These are phyloP conservation scores for Dioscorea dumetorum DNA, from an alignment of 106 monocot genomes.

Conservation along the genomic window DNA sequence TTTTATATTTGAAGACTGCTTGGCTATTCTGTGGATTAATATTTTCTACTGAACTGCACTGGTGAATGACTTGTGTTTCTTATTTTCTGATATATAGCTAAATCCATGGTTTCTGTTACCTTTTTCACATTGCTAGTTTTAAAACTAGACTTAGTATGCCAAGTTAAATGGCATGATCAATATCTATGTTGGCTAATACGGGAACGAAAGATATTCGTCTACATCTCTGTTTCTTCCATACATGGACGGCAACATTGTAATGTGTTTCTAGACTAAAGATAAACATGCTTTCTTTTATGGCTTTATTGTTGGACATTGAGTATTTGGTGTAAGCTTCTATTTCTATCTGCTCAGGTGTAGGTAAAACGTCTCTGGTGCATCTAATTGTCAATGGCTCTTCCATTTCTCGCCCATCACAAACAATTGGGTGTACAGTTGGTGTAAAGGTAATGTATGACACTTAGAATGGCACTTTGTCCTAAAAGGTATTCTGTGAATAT, in stretches of 20 bases:
- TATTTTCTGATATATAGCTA: too few species aligned
- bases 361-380: slow-evolving; percentile 88
- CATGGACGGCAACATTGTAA: too few species aligned
- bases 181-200: background rate
- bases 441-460: slow-evolving; percentile 55
- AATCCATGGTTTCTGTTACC: too few species aligned
- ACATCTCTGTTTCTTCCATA: background rate
- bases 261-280: background rate
- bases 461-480: background rate
- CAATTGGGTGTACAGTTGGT: slow-evolving; percentile 74
- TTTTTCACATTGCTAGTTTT: too few species aligned
- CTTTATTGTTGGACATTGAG: background rate
- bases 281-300: background rate
- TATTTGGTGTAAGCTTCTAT: background rate
- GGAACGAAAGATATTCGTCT: too few species aligned
- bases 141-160: background rate
- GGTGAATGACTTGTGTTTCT: too few species aligned
- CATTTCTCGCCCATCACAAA: slow-evolving; percentile 60
- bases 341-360: slow-evolving; percentile 52
- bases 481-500: background rate
- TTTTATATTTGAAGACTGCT: too few species aligned
- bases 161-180: background rate
- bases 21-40: too few species aligned
- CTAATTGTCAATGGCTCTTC: slow-evolving; percentile 69
- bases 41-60: too few species aligned